Base-by-base conservation (phyloP, 495 filamentous ascomycete genomes). In the Acidiella bohemica region DNA sequence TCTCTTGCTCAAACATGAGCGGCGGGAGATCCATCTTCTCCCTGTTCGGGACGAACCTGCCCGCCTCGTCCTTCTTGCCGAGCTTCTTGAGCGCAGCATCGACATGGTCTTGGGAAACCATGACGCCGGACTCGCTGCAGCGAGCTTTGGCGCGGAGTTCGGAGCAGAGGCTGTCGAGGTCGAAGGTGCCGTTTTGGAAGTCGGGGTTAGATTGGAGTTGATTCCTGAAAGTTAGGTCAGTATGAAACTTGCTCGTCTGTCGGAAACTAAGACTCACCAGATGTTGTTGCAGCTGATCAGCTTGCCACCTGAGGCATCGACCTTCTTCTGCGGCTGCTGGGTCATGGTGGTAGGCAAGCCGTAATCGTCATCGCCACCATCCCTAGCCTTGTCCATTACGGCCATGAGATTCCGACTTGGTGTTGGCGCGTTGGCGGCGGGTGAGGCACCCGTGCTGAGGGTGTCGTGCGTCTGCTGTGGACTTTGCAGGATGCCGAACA, bases 111-210 rank as follows among this genome's bases (percentile, higher is more conserved):
- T 94, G 73, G 49, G 84, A 80, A 34, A 97, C 80, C 17, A 95
- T 84, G n/a, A 88, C 81, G 20, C 90, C 88, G 19, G 70, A 75
- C 54, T 92, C 90, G 1, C 85, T 92, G 56, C 92, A 99, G 56
- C 87, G 87, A 32, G 92, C 92, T 63, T 99, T 99, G 53, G 81
- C 80, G 42, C 86, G 80, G n/a, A 99, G 72, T 47, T 99, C 86
- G 5, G 80, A 76, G 62, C 92, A 99, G 10, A 99, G 70, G 39
- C 74, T 72, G 55, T 99, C 92, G 49, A 99, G 79, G 50, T 99
- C 90, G 45, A 94, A 75, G 47, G 88, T 82, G 50, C 85, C 87
- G 33, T 72, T 78, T 50, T 80, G 79, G 54, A 90, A 90, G 53
- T 78, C 84, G 35, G 85, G 80, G 59, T 86, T 90, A 18, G 70